phyloP scores from a whole-genome alignment of 768 basidiomycete species.

The Amanita thiersii region DNA sequence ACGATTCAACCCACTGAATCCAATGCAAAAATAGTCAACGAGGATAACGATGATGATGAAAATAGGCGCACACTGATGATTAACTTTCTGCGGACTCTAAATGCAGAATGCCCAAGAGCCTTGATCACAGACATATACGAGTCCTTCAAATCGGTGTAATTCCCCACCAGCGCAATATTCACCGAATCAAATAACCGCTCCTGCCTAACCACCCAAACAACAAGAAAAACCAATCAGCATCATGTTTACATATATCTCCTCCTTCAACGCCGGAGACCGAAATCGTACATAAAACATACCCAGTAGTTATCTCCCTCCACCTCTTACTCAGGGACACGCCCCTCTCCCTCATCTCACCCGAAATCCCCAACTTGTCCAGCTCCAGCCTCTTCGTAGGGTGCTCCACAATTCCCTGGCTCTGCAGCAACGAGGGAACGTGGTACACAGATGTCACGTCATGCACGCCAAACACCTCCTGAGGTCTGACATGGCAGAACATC shows the following conservation, averaged over 20 bases:
- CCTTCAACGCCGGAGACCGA: no score
- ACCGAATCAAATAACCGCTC: constrained; percentile 89
- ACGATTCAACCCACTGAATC: constrained; percentile 90
- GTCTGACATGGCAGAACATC: constrained; percentile 96
- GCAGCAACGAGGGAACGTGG: constrained; percentile 88
- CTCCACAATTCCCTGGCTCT: constrained; percentile 82
- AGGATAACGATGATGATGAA: background rate
- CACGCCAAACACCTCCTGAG: constrained; percentile 87
- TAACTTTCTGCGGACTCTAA: constrained; percentile 83
- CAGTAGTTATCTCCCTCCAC: constrained; percentile 80
- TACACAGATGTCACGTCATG: constrained; percentile 97
- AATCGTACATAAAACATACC: no score
- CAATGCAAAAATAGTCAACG: background rate
- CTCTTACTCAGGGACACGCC: constrained; percentile 60
- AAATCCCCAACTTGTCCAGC: constrained; percentile 48
- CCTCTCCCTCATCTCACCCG: constrained; percentile 45
- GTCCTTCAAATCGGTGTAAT: constrained; percentile 95
- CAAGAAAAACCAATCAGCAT: no score
- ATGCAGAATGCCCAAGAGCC: constrained; percentile 93
- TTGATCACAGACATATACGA: constrained; percentile 99
- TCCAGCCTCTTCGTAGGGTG: constrained; percentile 81
- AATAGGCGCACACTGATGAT: constrained; percentile 55
- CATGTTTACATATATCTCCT: no score
- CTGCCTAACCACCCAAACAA: constrained; percentile 45
- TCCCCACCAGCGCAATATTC: constrained; percentile 87